A percentile compares a stretch with the other conserved stretches of the same genome.
These are phyloP conservation scores for Mycena filopes DNA, from an alignment of 768 basidiomycete genomes.

Conservation along the genomic window DNA sequence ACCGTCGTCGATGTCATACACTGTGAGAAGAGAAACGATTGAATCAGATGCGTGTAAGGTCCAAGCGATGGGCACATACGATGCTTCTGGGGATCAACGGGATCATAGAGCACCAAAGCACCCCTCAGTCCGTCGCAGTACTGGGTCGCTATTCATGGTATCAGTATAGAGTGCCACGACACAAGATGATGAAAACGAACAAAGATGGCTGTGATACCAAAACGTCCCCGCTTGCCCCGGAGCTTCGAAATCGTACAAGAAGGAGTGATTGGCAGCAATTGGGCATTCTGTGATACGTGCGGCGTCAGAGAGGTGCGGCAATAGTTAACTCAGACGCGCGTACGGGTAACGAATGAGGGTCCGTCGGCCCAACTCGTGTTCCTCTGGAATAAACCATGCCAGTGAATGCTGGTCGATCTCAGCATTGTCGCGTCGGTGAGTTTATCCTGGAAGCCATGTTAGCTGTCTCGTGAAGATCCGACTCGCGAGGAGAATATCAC, in stretches of 20 bases:
- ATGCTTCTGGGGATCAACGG: slow-evolving; percentile 45
- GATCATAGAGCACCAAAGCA: slow-evolving; percentile 57
- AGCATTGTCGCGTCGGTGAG: slow-evolving; percentile 61
- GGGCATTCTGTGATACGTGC: slow-evolving; percentile 13
- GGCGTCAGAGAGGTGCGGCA: too few relatives aligned
- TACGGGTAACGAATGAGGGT: slow-evolving; percentile 40
- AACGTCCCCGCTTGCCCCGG: slow-evolving; percentile 53
- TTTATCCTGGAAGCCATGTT: slow-evolving; percentile 32
- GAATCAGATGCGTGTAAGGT: not conserved
- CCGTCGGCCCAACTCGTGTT: slow-evolving; percentile 54
- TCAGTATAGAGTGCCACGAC: not conserved
- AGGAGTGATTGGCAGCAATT: slow-evolving; percentile 18
- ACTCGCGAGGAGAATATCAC: not conserved
- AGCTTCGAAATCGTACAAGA: slow-evolving; percentile 46
- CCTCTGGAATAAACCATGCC: slow-evolving; percentile 54
- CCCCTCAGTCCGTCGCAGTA: slow-evolving; percentile 69
- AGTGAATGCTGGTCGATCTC: slow-evolving; percentile 59
- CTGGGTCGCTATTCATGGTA: slow-evolving; percentile 55
- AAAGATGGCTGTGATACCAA: slow-evolving; percentile 53
- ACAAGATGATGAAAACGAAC: slow-evolving; percentile 29
- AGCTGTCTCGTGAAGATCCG: slow-evolving; percentile 28
- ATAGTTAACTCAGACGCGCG: not conserved
- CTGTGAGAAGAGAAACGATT: not conserved
- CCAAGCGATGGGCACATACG: slow-evolving; percentile 28
- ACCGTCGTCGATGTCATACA: slow-evolving; percentile 57